Conservation (phyloP, 805 yeast genomes). For the Candida hispaniensis region DNA sequence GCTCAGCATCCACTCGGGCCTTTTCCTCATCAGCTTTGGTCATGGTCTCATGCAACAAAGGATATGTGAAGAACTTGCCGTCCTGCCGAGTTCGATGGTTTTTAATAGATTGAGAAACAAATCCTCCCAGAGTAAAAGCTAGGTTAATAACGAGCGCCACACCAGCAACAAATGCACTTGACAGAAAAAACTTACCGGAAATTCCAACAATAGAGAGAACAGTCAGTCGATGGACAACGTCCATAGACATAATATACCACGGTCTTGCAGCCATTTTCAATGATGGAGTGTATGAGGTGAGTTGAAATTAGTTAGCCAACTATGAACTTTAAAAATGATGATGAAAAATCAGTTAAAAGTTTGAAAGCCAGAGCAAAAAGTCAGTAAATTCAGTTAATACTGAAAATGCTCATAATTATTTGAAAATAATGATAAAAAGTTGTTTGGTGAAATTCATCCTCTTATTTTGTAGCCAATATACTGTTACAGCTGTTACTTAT, state of each 20-base stretch:
- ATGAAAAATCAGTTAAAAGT: too few relatives aligned
- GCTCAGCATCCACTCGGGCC: constrained; percentile 10
- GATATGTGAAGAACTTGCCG: constrained; percentile 15
- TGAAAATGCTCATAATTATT: too few relatives aligned
- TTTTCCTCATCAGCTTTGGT: constrained; percentile 15
- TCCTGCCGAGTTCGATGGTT: constrained; percentile 14
- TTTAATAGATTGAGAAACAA: constrained; percentile 10
- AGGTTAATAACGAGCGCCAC: constrained; percentile 8
- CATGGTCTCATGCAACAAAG: constrained; percentile 14
- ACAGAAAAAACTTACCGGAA: constrained; percentile 8
- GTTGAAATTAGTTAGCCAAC: too few relatives aligned
- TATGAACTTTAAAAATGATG: too few relatives aligned
- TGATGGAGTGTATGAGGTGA: constrained; percentile 1
- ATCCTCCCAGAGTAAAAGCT: constrained; percentile 16
- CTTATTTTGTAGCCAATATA: too few relatives aligned
- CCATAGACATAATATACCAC: constrained; percentile 16
- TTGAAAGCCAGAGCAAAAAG: too few relatives aligned
- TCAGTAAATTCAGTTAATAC: too few relatives aligned
- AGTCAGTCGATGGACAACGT: constrained; percentile 16
- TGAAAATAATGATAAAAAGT: too few relatives aligned
- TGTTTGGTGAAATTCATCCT: too few relatives aligned
- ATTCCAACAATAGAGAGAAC: constrained; percentile 13
- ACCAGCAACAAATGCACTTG: neutral
- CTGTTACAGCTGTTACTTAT: too few relatives aligned
- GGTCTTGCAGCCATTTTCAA: constrained; percentile 11